Evolutionary conservation across 140 eudicot species (phyloP), one percentile per base, ranked within the genome.

Genomic region (Ambrosia hybrid): DNA sequence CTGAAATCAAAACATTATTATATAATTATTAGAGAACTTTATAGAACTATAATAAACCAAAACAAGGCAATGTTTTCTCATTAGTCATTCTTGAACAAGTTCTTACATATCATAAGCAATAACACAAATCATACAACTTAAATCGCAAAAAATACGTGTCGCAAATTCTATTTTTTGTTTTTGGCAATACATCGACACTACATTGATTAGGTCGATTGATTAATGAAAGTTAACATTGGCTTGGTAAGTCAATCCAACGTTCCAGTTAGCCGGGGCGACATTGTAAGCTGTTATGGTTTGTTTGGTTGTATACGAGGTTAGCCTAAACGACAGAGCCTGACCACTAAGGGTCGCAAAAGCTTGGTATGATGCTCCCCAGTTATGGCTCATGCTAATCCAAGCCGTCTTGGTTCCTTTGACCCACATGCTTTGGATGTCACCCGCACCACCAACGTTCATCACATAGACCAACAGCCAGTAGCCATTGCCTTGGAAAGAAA

Each of bases 281-380:
- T 92, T 92, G 79, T 75, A 70, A 58, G 89, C 91, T 12, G 84
- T 69, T 59, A 92, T 74, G 36, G 95, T 83, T 66, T 92, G 86
- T 51, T 80, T 83, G 65, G 95, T 67, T 45, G 91, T 79, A 83
- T 78, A 85, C 0, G 96, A 87, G 33, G 90, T 83, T 46, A 89
- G 38, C 82, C 85, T 89, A 76, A 92, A 92, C 5, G 96, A 89
- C 9, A 92, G 83, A 1, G 91, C 68, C 61, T 92, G 96, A 38
- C 96, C 96, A 13, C 78, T 61, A 3, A 92, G 85, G 0, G 87
- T 71, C 2, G 93, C 87, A 48, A 89, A 89, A 0, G 96, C 96
- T 65, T 92, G 98, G 79, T 87, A 92, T 4, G 96, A 87, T 4
- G 93, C 95, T 4, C 98, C 98, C 98, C 96, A 92, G 72, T 92